Base-by-base conservation (phyloP, 2,329 filamentous ascomycete species). In the Ophiostoma pallidulum region DNA sequence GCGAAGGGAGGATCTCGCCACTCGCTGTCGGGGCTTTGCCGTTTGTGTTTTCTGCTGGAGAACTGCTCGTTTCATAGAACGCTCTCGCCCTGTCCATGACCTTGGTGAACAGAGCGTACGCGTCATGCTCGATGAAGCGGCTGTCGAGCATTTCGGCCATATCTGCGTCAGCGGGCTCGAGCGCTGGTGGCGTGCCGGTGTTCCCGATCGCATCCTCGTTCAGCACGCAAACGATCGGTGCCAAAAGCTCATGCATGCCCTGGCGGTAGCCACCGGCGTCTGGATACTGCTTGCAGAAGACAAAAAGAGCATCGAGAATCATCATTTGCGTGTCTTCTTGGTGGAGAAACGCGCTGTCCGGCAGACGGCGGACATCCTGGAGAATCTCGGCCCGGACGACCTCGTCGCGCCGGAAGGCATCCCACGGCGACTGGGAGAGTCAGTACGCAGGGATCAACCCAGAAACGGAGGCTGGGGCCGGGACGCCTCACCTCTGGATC, bases 191-290 rank as follows among this genome's bases (percentile, higher is more conserved):
- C 59, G 19, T 8, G 7, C 14, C 20, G 28, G 16, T 35, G 28
- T 12, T 57, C 4, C 65, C 62, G 45, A 95, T 70, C 7, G 90
- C 84, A 66, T 98, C 92, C 56, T 82, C 74, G 56, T 90, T 80
- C 6, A 97, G 69, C 2, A 88, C 85, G 74, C 88, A 88, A 7
- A 96, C 70, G 32, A 98, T 80, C 0, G 92, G 90, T 0, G 92
- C 92, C 13, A 97, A 72, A 37, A 98, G 71, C 66, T 98, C 92
- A 62, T 98, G 92, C 91, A 98, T 98, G 10, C 92, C 92, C 67
- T 98, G 92, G n/a, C 92, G 80, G 62, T 98, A 98, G 16, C 80
- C 89, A 14, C 88, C 88, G 46, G 88, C 75, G 56, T 84, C 80
- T 2, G 87, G 87, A 59, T 97, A 87, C 45, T 94, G 75, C 64